Conservation (phyloP, 2,329 filamentous ascomycete genomes). For the Cryphonectria carpinicola region DNA sequence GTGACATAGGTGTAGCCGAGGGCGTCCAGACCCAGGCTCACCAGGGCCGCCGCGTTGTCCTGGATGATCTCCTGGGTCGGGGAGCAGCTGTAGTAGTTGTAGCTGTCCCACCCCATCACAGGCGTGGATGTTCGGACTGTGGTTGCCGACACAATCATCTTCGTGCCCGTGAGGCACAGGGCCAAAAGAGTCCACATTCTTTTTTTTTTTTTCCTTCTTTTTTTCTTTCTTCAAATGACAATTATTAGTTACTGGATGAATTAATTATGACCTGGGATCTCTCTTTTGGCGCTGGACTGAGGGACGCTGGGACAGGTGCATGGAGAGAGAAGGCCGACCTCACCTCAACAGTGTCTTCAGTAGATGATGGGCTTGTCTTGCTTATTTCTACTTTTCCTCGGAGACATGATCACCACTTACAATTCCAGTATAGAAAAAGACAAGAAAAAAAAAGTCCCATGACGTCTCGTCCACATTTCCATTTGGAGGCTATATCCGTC, state of each 20-base stretch:
- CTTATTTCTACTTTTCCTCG: background rate
- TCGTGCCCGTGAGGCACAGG: background rate
- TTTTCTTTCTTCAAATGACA: background rate
- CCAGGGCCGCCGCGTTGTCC: constrained; percentile 56
- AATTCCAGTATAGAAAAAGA: background rate
- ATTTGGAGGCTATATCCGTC: constrained; percentile 3
- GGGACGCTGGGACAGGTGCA: background rate
- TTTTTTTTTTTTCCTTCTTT: background rate
- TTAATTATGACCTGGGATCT: background rate
- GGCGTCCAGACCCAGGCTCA: constrained; percentile 53
- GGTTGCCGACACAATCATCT: constrained; percentile 14
- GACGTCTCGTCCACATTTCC: background rate
- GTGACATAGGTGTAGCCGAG: constrained; percentile 61
- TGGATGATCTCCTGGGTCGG: constrained; percentile 54
- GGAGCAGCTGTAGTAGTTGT: constrained; percentile 58
- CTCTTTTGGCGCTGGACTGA: background rate
- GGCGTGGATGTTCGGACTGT: constrained; percentile 37
- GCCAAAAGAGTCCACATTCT: background rate
- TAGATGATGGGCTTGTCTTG: background rate
- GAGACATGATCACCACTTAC: background rate
- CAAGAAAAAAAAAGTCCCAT: background rate
- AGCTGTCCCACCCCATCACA: constrained; percentile 61
- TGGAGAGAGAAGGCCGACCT: background rate
- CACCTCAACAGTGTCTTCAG: background rate
- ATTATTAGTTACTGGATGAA: background rate